Conservation (phyloP, 2,329 filamentous ascomycete species). For the Ceratocystiopsis minuta region DNA sequence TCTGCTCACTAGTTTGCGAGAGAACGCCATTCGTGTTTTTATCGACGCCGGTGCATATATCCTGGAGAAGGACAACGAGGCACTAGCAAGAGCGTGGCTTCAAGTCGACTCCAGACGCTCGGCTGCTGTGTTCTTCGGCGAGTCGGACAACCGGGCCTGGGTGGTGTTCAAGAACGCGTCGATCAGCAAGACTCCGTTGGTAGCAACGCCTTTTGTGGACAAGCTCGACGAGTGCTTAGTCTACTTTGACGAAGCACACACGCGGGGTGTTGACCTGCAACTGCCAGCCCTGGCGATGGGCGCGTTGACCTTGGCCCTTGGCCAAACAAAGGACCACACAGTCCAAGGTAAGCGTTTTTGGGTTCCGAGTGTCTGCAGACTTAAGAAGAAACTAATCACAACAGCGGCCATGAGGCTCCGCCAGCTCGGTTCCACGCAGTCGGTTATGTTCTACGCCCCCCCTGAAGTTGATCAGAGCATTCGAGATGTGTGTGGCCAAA, state of each 20-base stretch:
- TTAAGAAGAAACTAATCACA: neutral
- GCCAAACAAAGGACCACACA: constrained; percentile 41
- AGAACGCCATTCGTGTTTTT: constrained; percentile 28
- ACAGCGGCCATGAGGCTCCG: constrained; percentile 47
- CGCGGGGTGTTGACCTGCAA: constrained; percentile 40
- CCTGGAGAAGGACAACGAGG: constrained; percentile 19
- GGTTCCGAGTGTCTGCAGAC: too few species aligned
- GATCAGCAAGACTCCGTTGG: constrained; percentile 20
- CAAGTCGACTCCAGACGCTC: neutral
- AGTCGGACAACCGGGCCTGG: constrained; percentile 12
- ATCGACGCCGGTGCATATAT: constrained; percentile 49
- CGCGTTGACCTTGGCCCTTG: constrained; percentile 36
- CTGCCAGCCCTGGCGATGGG: constrained; percentile 28
- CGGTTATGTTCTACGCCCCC: constrained; percentile 35
- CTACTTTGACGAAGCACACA: constrained; percentile 44
- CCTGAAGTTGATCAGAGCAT: constrained; percentile 46
- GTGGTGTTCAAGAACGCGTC: constrained; percentile 2
- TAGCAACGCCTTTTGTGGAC: constrained; percentile 36
- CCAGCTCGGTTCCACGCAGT: constrained; percentile 37
- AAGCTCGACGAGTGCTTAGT: constrained; percentile 33
- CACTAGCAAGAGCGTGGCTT: neutral
- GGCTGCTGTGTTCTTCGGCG: constrained; percentile 15
- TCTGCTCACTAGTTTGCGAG: constrained; percentile 23
- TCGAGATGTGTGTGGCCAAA: constrained; percentile 21
- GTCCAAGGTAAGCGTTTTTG: constrained; percentile 32